Conservation (phyloP, 768 basidiomycete species). For the Daedaleopsis nitida region DNA sequence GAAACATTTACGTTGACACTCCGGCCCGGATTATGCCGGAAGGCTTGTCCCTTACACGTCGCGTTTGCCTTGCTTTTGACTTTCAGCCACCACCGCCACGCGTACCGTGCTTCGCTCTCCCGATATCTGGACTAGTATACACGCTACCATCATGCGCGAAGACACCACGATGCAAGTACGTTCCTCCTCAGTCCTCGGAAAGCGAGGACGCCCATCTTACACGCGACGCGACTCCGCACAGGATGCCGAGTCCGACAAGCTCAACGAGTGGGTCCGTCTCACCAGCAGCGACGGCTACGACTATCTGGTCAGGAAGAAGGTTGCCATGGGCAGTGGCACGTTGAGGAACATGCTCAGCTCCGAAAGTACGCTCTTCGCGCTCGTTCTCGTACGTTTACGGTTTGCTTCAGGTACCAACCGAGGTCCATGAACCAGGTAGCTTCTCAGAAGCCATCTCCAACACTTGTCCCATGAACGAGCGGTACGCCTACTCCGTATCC, state of each 20-base stretch:
- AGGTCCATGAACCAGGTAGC: slow-evolving; percentile 46
- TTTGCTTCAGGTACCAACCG: background rate
- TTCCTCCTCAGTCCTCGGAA: background rate
- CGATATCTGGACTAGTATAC: background rate
- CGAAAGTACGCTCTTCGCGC: slow-evolving; percentile 48
- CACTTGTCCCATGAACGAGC: slow-evolving; percentile 68
- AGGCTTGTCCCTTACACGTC: background rate
- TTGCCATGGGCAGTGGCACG: slow-evolving; percentile 79
- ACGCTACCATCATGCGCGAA: slow-evolving; percentile 1
- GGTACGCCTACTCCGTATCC: slow-evolving; percentile 46
- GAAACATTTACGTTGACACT: background rate
- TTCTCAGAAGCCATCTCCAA: slow-evolving; percentile 77
- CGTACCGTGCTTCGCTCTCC: background rate
- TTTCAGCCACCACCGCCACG: background rate
- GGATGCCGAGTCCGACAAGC: slow-evolving; percentile 20
- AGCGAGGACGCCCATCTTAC: slow-evolving; percentile 4
- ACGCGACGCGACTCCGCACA: background rate
- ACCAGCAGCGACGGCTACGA: slow-evolving; percentile 79
- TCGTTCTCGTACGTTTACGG: slow-evolving; percentile 17
- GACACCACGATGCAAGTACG: slow-evolving; percentile 14
- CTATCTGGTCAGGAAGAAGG: slow-evolving; percentile 74
- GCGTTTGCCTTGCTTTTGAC: background rate
- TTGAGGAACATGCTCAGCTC: slow-evolving; percentile 80
- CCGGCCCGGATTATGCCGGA: background rate
- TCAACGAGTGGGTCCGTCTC: slow-evolving; percentile 72